Conservation (phyloP, 108 stramenopile genomes). For the Conticribra weissflogii region DNA sequence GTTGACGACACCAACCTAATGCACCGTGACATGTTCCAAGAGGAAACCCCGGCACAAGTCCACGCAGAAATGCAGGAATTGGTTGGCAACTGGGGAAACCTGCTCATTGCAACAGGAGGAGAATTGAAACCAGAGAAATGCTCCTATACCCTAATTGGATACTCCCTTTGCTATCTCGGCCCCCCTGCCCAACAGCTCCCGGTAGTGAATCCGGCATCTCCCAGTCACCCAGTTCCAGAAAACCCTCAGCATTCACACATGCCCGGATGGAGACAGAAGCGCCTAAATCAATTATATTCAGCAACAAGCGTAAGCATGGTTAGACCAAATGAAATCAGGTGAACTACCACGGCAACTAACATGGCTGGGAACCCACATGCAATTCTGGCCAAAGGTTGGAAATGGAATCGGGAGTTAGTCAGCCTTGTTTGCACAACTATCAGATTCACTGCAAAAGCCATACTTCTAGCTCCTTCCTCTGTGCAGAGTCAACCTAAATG, state of each 20-base stretch:
- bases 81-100: slow-evolving; percentile 7
- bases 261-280: neutral
- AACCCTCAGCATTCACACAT: slow-evolving; percentile 1
- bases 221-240: neutral
- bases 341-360: neutral
- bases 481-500: too few relatives aligned
- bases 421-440: neutral
- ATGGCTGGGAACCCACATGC: neutral
- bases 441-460: slow-evolving; percentile 5
- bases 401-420: slow-evolving; percentile 6
- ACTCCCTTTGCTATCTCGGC: neutral
- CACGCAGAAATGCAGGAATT: neutral
- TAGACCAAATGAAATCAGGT: neutral
- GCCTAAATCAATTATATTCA: neutral
- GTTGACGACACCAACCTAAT: slow-evolving; percentile 41
- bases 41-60: neutral
- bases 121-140: slow-evolving; percentile 6
- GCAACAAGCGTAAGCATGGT: neutral
- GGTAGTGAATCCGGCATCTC: neutral
- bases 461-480: slow-evolving; percentile 15
- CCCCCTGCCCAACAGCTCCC: slow-evolving; percentile 1
- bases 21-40: neutral
- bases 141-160: slow-evolving; percentile 10
- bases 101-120: slow-evolving; percentile 13
- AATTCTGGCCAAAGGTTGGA: too few relatives aligned